A percentile compares a stretch with the other conserved stretches of the same genome.
phyloP scores from a whole-genome alignment of 78 protist species.

The Dictyostelium purpureum region DNA sequence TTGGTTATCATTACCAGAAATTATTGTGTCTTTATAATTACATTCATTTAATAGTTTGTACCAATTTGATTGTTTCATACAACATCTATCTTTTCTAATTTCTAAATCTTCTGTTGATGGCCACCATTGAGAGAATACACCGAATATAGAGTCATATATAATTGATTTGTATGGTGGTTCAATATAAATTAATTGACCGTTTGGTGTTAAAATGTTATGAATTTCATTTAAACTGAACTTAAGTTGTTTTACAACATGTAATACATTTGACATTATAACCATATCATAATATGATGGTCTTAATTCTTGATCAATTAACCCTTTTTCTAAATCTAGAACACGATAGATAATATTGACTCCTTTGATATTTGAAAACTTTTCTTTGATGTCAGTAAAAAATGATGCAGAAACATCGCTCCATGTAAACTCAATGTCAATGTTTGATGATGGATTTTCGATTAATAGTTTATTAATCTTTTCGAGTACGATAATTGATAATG shows the following conservation, averaged over 20 bases:
- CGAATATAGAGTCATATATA: conserved; percentile 17
- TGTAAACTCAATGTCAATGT: conserved; percentile 10
- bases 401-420: conserved; percentile 17
- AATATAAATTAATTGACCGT: conserved; percentile 1
- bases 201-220: background rate
- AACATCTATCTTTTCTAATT: background rate
- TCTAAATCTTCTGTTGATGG: background rate
- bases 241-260: conserved; percentile 4
- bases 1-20: background rate
- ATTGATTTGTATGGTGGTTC: background rate
- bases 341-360: background rate
- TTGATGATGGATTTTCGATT: background rate
- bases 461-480: background rate
- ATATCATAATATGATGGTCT: conserved; percentile 1
- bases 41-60: background rate
- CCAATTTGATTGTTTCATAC: background rate
- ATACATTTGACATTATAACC: conserved; percentile 16
- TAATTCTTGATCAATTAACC: background rate
- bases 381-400: background rate
- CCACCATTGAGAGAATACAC: conserved; percentile 48
- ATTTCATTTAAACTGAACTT: background rate
- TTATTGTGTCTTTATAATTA: background rate
- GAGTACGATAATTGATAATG: background rate
- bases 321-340: background rate
- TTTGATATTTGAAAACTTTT: background rate